Conservation (phyloP, 257 asterid species). For the Rehmannia glutinosa region DNA sequence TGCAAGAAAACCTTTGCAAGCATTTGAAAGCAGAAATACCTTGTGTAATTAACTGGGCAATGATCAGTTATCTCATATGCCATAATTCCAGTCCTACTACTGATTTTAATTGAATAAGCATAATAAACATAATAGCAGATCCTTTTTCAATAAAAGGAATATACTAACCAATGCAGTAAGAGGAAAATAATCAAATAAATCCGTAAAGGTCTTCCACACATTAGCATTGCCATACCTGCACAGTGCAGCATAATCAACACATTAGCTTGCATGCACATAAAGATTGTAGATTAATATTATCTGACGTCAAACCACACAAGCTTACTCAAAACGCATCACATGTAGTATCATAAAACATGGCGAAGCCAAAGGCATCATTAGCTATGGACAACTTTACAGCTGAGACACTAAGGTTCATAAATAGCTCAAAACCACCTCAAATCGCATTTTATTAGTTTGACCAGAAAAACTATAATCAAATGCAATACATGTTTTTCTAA, state of each 20-base stretch:
- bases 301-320: not conserved
- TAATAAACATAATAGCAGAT: not conserved
- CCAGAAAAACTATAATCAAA: not conserved
- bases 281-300: not conserved
- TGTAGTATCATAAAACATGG: not conserved
- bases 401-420: not conserved
- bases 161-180: constrained; percentile 78
- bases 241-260: constrained; percentile 8
- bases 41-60: not conserved
- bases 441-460: not conserved
- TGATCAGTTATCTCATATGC: not conserved
- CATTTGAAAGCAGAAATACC: not conserved
- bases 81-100: not conserved
- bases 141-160: not conserved
- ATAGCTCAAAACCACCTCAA: not conserved
- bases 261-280: not conserved
- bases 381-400: not conserved
- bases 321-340: not conserved
- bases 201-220: constrained; percentile 82
- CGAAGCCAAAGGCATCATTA: not conserved
- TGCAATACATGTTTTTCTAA: not conserved
- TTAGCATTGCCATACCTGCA: constrained; percentile 76
- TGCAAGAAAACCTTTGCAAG: not conserved
- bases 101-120: not conserved
- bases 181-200: constrained; percentile 71